These are phyloP conservation scores for Xylariaceae sp. DNA, from an alignment of 2,329 filamentous ascomycete genomes.

Conservation along the genomic window DNA sequence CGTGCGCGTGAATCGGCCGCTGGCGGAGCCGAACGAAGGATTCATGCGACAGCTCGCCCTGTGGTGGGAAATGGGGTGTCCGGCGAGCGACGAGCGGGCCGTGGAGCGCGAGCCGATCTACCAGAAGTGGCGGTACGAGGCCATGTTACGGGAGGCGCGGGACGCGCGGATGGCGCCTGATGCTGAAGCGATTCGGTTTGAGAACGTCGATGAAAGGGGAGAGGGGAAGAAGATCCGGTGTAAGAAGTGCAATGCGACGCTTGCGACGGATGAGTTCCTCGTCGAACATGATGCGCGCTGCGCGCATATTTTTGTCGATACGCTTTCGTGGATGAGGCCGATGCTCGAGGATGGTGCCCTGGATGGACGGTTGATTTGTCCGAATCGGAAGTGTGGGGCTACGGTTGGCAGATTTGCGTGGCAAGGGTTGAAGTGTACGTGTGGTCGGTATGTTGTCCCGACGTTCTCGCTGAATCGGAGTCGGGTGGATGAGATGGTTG, in stretches of 20 bases:
- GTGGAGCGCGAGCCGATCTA: conserved; percentile 69
- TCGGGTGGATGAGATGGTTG: conserved; percentile 65
- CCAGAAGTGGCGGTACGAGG: conserved; percentile 61
- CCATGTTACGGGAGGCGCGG: conserved; percentile 52
- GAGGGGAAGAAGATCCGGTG: conserved; percentile 64
- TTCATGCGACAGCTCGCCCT: conserved; percentile 86
- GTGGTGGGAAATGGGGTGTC: conserved; percentile 83
- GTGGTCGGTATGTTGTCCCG: conserved; percentile 83
- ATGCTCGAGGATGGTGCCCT: conserved; percentile 75
- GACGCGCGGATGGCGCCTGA: conserved; percentile 75
- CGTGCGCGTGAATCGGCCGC: conserved; percentile 63
- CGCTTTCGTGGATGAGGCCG: conserved; percentile 89
- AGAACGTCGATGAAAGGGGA: conserved; percentile 32
- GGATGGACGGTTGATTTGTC: conserved; percentile 80
- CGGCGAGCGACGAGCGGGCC: conserved; percentile 48
- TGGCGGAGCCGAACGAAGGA: conserved; percentile 83
- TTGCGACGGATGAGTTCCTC: conserved; percentile 57
- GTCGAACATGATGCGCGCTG: conserved; percentile 59
- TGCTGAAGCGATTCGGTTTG: conserved; percentile 70
- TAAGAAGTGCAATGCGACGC: conserved; percentile 76
- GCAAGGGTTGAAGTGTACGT: conserved; percentile 92
- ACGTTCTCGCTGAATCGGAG: conserved; percentile 81
- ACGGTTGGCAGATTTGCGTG: conserved; percentile 92
- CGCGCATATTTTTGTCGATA: conserved; percentile 85
- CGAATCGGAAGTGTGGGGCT: conserved; percentile 68